phyloP scores from a whole-genome alignment of 2,329 filamentous ascomycete genomes.

The Paraphoma chrysanthemicola region DNA sequence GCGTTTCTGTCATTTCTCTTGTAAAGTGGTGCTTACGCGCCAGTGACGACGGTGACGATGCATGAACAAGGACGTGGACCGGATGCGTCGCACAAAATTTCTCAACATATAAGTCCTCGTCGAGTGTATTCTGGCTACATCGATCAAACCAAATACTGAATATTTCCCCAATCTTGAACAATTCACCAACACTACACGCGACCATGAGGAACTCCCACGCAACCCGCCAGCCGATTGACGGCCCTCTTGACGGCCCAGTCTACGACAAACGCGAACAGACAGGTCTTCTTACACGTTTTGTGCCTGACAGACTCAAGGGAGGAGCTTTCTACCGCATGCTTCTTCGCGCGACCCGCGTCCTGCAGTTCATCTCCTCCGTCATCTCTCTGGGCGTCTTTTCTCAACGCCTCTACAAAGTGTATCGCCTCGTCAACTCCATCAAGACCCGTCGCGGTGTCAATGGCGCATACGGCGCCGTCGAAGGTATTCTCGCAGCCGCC shows the following conservation, averaged over 20 bases:
- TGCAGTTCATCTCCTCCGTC: constrained; percentile 55
- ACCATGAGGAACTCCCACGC: constrained; percentile 1
- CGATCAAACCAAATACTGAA: too few species aligned
- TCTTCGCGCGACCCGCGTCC: constrained; percentile 47
- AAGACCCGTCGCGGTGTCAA: constrained; percentile 36
- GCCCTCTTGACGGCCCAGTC: constrained; percentile 19
- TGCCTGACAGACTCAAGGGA: constrained; percentile 32
- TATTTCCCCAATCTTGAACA: background rate
- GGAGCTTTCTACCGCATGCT: constrained; percentile 33
- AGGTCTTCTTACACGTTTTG: constrained; percentile 39
- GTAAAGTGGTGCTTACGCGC: background rate
- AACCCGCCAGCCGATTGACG: constrained; percentile 4
- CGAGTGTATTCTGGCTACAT: too few species aligned
- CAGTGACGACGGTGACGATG: background rate
- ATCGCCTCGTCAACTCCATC: constrained; percentile 46
- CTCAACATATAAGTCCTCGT: background rate
- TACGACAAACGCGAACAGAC: constrained; percentile 28
- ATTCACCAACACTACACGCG: background rate
- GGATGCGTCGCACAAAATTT: background rate
- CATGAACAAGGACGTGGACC: background rate
- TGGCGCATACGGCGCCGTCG: constrained; percentile 49
- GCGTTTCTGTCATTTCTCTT: background rate
- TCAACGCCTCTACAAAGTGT: constrained; percentile 50
- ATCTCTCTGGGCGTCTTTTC: constrained; percentile 55
- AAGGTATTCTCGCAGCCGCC: constrained; percentile 55